Evolutionary conservation across 2,329 filamentous ascomycete species (phyloP).

Genomic region (Colletotrichum tropicicola): DNA sequence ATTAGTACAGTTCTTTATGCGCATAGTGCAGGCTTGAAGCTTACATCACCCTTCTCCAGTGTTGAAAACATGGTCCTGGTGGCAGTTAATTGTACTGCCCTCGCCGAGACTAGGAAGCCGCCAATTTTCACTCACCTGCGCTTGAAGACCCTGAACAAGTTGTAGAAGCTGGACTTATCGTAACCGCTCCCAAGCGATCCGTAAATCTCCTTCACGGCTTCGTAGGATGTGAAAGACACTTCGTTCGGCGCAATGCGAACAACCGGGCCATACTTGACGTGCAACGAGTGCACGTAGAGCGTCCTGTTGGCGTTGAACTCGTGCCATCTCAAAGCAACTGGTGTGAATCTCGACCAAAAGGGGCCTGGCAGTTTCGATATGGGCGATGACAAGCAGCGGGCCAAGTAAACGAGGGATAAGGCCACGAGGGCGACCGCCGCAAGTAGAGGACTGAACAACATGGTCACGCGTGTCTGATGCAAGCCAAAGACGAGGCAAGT

Average conservation of each 20-base stretch:
- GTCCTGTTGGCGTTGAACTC: constrained; percentile 65
- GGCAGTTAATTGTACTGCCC: neutral
- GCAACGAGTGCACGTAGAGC: constrained; percentile 64
- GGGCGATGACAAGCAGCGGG: constrained; percentile 42
- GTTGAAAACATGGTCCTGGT: constrained; percentile 68
- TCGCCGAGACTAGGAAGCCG: too few relatives aligned
- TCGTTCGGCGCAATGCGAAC: constrained; percentile 68
- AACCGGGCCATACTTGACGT: constrained; percentile 63
- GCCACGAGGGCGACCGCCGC: constrained; percentile 2
- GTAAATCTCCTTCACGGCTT: constrained; percentile 71
- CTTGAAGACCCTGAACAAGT: constrained; percentile 66
- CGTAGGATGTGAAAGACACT: constrained; percentile 64
- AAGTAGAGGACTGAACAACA: constrained; percentile 31
- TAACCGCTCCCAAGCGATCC: constrained; percentile 69
- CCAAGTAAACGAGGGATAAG: constrained; percentile 14
- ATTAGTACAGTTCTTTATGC: neutral
- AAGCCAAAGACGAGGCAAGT: too few relatives aligned
- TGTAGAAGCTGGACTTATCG: constrained; percentile 72
- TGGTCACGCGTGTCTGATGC: constrained; percentile 7
- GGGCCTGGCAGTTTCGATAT: constrained; percentile 59
- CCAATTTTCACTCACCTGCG: constrained; percentile 52
- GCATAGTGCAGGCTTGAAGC: constrained; percentile 30
- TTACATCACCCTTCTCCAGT: constrained; percentile 60
- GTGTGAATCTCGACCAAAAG: constrained; percentile 55
- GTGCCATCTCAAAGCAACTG: constrained; percentile 61